Evolutionary conservation across 495 filamentous ascomycete genomes (phyloP).

Genomic region (Entonaema liquescens): DNA sequence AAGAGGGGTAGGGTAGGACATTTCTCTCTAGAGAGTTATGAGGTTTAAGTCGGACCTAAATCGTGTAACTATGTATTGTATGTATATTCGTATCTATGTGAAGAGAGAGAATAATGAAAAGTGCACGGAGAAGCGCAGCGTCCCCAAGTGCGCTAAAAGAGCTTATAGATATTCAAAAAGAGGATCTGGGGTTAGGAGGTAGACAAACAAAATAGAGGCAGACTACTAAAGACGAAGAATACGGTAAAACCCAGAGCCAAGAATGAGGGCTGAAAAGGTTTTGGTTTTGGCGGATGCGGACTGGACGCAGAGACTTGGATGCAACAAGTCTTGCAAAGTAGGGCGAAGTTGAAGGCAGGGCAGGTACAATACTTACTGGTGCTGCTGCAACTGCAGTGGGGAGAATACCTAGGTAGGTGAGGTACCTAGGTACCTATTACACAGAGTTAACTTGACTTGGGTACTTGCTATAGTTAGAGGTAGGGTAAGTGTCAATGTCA

Average conservation of each 20-base stretch:
- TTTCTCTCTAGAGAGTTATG: constrained; percentile 31
- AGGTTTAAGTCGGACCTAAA: neutral
- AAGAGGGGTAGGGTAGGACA: constrained; percentile 31
- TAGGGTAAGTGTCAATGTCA: constrained; percentile 22
- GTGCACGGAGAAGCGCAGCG: constrained; percentile 21
- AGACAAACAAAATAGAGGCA: neutral
- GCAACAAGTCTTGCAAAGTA: constrained; percentile 24
- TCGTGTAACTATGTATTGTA: constrained; percentile 16
- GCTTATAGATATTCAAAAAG: constrained; percentile 5
- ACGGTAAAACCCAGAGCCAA: constrained; percentile 14
- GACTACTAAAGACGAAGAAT: constrained; percentile 17
- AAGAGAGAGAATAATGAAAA: constrained; percentile 14
- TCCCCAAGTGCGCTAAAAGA: constrained; percentile 5
- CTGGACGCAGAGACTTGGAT: constrained; percentile 13
- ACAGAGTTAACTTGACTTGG: too few species aligned
- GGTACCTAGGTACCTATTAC: neutral
- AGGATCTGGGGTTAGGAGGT: constrained; percentile 8
- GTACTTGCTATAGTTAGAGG: too few species aligned
- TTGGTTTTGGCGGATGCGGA: constrained; percentile 16
- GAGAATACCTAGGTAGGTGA: neutral
- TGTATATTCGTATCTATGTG: constrained; percentile 12
- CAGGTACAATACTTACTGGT: neutral
- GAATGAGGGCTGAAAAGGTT: constrained; percentile 33
- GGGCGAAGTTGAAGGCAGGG: constrained; percentile 18
- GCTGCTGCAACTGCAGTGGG: neutral